Evolutionary conservation across 1,284 basidiomycete genomes (phyloP).

Genomic region (Pseudozyma thailandica): DNA sequence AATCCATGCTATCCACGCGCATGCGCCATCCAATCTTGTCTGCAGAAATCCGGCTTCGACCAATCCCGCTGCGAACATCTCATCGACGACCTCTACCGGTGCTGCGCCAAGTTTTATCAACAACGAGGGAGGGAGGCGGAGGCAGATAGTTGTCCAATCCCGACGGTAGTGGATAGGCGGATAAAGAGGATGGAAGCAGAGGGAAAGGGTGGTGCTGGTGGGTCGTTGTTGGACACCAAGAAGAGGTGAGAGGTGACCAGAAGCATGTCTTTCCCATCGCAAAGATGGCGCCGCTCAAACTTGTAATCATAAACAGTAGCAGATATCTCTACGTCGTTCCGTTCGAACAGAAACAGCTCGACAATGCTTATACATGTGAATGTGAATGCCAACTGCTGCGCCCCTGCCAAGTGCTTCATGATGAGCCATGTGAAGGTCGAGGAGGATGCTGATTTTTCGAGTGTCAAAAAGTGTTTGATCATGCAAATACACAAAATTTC

Average conservation of each 20-base stretch:
- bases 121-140: constrained; percentile 49
- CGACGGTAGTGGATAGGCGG: constrained; percentile 45
- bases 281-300: background rate
- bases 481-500: background rate
- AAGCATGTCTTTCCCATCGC: too few relatives aligned
- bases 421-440: background rate
- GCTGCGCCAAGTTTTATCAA: constrained; percentile 62
- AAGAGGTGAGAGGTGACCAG: constrained; percentile 1
- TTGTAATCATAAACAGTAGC: background rate
- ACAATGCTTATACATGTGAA: too few relatives aligned
- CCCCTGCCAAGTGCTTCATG: too few relatives aligned
- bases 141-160: constrained; percentile 62
- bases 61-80: constrained; percentile 61
- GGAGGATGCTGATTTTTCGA: background rate
- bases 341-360: too few relatives aligned
- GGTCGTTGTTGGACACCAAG: constrained; percentile 35
- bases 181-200: constrained; percentile 50
- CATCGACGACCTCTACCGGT: constrained; percentile 61
- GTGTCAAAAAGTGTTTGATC: constrained; percentile 1
- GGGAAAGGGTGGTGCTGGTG: constrained; percentile 44
- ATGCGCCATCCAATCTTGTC: constrained; percentile 63
- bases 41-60: constrained; percentile 58
- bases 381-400: too few relatives aligned
- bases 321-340: too few relatives aligned
- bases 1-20: constrained; percentile 63